Conservation (phyloP, 805 yeast species). For the Candida khao-thaluensis region DNA sequence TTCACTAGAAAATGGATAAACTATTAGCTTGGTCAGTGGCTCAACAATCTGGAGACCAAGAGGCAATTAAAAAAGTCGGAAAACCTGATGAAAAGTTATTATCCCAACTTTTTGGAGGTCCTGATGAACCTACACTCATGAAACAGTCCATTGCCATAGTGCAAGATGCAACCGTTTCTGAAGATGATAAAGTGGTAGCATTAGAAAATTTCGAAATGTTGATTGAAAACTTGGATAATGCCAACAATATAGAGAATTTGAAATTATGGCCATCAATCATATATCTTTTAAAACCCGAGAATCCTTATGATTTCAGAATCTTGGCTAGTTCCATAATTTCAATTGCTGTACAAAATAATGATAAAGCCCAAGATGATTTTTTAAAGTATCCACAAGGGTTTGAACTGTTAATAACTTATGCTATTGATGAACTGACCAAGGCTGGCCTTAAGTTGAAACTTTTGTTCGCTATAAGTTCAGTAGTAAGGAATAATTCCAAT, state of each 20-base stretch:
- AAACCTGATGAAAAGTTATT: slow-evolving; percentile 77
- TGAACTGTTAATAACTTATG: slow-evolving; percentile 34
- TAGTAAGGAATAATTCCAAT: slow-evolving; percentile 63
- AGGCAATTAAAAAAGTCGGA: slow-evolving; percentile 61
- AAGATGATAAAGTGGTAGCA: slow-evolving; percentile 69
- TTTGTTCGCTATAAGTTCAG: slow-evolving; percentile 72
- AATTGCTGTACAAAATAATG: slow-evolving; percentile 91
- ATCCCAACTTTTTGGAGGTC: slow-evolving; percentile 71
- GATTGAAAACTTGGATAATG: slow-evolving; percentile 90
- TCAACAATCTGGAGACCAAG: slow-evolving; percentile 69
- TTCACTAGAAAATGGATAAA: slow-evolving; percentile 72
- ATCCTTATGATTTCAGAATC: slow-evolving; percentile 39
- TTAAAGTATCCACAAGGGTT: slow-evolving; percentile 50
- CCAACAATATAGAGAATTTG: slow-evolving; percentile 83
- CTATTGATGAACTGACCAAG: neutral
- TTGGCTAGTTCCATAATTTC: slow-evolving; percentile 76
- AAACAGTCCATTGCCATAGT: slow-evolving; percentile 67
- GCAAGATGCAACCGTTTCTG: slow-evolving; percentile 52
- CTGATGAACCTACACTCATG: slow-evolving; percentile 91
- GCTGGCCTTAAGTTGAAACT: slow-evolving; percentile 54
- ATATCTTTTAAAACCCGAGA: slow-evolving; percentile 45
- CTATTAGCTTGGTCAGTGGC: slow-evolving; percentile 89
- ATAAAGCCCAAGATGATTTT: slow-evolving; percentile 67
- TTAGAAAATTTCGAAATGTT: slow-evolving; percentile 92
- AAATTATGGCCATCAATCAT: slow-evolving; percentile 76